Evolutionary conservation across 192 early-diverging fungal species (phyloP).

Genomic region (Rhizophagus prolifer): DNA sequence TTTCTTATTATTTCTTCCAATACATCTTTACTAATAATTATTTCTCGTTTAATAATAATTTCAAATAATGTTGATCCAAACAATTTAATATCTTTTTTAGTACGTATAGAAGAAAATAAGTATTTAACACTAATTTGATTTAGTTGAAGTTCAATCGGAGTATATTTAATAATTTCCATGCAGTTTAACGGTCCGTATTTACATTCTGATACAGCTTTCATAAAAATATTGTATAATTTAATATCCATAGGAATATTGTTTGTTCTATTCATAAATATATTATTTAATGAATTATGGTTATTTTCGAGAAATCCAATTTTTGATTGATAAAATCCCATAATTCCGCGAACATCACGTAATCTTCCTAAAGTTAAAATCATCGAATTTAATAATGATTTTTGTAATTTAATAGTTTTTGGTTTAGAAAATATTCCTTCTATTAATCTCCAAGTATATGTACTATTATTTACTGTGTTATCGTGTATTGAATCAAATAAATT

Average conservation of each 20-base stretch:
- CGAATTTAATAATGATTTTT: constrained; percentile 12
- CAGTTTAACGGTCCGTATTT: too few species aligned
- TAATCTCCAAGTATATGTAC: constrained; percentile 3
- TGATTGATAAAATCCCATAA: constrained; percentile 15
- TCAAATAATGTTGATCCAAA: not conserved
- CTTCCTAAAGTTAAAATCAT: constrained; percentile 17
- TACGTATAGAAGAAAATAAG: constrained; percentile 23
- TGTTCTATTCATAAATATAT: not conserved
- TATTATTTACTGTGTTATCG: not conserved
- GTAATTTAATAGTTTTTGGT: constrained; percentile 10
- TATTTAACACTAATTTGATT: constrained; percentile 6
- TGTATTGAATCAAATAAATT: constrained; percentile 1
- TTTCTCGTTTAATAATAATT: not conserved
- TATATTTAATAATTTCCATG: not conserved
- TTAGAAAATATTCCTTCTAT: not conserved
- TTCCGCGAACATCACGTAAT: not conserved
- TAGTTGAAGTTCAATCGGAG: constrained; percentile 5
- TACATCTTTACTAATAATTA: not conserved
- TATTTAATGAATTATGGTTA: not conserved
- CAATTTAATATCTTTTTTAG: not conserved
- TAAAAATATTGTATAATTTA: constrained; percentile 13
- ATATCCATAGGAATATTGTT: constrained; percentile 2
- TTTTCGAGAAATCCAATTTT: not conserved
- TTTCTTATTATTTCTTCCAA: not conserved
- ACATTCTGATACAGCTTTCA: constrained; percentile 5